These are phyloP conservation scores for Pythium sukuiense DNA, from an alignment of 352 stramenopile species.

Conservation along the genomic window DNA sequence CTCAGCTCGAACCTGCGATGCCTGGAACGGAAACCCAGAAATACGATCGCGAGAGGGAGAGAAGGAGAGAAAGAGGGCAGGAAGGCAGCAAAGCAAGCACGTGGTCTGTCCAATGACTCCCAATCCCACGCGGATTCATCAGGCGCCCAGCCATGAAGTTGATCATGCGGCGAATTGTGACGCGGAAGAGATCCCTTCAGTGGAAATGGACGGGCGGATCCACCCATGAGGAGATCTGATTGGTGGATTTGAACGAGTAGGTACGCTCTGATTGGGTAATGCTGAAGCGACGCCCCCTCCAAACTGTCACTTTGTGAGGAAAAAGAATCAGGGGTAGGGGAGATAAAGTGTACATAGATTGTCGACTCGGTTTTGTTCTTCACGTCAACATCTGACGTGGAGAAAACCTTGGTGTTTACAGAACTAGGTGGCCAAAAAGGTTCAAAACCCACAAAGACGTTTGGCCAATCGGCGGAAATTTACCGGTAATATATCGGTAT, in stretches of 20 bases:
- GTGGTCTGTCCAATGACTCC: not conserved
- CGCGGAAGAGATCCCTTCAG: not conserved
- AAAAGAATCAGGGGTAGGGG: slow-evolving; percentile 21
- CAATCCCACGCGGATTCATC: not conserved
- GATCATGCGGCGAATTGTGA: not conserved
- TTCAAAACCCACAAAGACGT: slow-evolving; percentile 3
- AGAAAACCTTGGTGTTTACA: not conserved
- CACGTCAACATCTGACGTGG: not conserved
- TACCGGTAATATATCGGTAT: not conserved
- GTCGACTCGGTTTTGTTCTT: not conserved
- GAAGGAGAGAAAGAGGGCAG: not conserved
- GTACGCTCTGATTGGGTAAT: slow-evolving; percentile 13
- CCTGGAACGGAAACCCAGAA: not conserved
- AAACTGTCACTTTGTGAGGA: slow-evolving; percentile 15
- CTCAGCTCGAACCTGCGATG: not conserved
- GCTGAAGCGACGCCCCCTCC: slow-evolving; percentile 14
- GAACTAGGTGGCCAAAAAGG: not conserved
- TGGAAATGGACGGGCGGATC: slow-evolving; percentile 17
- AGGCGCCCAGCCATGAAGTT: not conserved
- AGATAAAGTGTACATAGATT: slow-evolving; percentile 10
- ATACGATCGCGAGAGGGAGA: not conserved
- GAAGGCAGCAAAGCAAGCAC: too few relatives aligned
- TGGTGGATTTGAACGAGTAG: not conserved
- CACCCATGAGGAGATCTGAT: slow-evolving; percentile 8
- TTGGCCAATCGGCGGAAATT: slow-evolving; percentile 17